Conservation (phyloP, 164 flowering plant species). For the Kalanchoe fedtschenkoi region DNA sequence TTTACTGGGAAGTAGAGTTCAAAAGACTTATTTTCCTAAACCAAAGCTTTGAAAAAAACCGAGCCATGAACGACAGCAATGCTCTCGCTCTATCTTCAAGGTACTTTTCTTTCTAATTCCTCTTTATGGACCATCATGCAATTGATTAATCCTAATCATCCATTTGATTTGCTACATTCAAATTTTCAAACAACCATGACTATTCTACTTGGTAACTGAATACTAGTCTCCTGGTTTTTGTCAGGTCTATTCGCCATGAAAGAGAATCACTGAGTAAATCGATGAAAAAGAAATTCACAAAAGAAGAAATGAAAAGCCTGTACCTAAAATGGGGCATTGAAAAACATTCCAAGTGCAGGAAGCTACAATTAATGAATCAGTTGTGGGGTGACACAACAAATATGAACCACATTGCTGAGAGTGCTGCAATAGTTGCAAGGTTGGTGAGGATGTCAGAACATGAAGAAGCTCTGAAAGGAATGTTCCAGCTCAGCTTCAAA, state of each 20-base stretch:
- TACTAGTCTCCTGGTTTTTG: not conserved
- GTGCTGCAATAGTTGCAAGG: conserved; percentile 46
- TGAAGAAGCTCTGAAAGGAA: not conserved
- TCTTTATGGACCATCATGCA: not conserved
- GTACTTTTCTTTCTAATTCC: conserved; percentile 23
- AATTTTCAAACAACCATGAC: too few relatives aligned
- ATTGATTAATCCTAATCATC: not conserved
- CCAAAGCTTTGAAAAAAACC: conserved; percentile 29
- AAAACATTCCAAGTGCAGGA: conserved; percentile 33
- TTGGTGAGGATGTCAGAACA: conserved; percentile 19
- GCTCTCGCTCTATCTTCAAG: conserved; percentile 41
- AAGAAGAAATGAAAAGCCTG: not conserved
- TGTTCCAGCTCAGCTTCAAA: conserved; percentile 5
- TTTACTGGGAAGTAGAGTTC: conserved; percentile 83
- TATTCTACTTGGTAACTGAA: not conserved
- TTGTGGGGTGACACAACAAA: conserved; percentile 37
- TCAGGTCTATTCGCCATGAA: conserved; percentile 2
- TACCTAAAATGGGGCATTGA: conserved; percentile 15
- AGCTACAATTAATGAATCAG: conserved; percentile 26
- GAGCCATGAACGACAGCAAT: conserved; percentile 15
- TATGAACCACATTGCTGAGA: conserved; percentile 36
- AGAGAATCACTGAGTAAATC: not conserved
- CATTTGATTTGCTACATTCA: not conserved
- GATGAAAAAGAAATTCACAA: conserved; percentile 1
- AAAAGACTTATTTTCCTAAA: conserved; percentile 61